Percentiles rank a stretch among this genome's conserved stretches.
Evolutionary conservation across 345 rosid species (phyloP).

Genomic region (Lepidium africanum): DNA sequence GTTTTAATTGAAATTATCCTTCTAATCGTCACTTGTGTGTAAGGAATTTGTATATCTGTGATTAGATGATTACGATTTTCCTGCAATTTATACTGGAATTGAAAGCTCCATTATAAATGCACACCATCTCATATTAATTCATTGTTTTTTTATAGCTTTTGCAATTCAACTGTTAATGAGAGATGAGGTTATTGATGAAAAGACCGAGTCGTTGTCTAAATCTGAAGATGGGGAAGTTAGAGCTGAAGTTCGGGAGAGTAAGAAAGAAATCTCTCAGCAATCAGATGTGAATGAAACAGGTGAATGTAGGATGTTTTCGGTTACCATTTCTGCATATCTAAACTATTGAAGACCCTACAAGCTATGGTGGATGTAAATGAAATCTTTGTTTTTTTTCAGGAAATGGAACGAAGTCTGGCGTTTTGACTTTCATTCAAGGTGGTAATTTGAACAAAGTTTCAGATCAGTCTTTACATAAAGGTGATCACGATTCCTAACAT

Average conservation of each 20-base stretch:
- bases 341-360: not conserved
- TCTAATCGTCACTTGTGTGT: not conserved
- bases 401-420: conserved; percentile 16
- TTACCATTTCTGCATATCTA: not conserved
- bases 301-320: not conserved
- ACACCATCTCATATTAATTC: too few species aligned
- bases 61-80: not conserved
- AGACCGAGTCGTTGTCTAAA: not conserved
- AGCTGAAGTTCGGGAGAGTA: not conserved
- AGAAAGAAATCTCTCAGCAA: not conserved
- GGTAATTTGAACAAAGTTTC: conserved; percentile 11
- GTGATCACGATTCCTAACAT: conserved; percentile 16
- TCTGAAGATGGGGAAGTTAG: not conserved
- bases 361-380: not conserved
- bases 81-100: not conserved
- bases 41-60: not conserved
- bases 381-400: conserved; percentile 6
- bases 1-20: not conserved
- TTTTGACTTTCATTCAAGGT: conserved; percentile 9
- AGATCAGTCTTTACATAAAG: conserved; percentile 20
- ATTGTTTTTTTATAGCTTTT: conserved; percentile 4
- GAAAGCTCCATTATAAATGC: not conserved
- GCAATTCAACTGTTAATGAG: conserved; percentile 10
- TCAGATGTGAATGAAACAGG: conserved; percentile 17
- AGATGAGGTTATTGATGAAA: conserved; percentile 9